Evolutionary conservation across 2,329 filamentous ascomycete species (phyloP), one percentile per base, ranked within the genome.

Genomic region (Stagonosporopsis cucurbitacearum): DNA sequence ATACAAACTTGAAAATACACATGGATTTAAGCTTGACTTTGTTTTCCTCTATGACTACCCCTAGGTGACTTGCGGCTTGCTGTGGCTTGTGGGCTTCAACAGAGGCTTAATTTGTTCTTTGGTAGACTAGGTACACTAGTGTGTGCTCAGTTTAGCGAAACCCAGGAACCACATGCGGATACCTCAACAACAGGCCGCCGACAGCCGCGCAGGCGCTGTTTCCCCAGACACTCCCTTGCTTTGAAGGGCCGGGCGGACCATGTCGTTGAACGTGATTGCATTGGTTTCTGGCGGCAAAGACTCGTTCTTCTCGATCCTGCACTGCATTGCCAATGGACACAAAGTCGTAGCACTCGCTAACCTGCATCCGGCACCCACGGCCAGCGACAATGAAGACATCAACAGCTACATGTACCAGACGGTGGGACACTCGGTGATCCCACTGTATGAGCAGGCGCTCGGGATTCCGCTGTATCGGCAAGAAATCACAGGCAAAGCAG

Each of bases 401-500:
- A 92, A 99, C 77, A 97, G 93, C 79, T 98, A 95, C 86, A 99
- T 99, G 95, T 99, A 98, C 81, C 95, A 99, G 80, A 99, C 95
- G 3, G 91, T 97, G 57, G 95, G 95, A 12, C 92, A 98, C 76
- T 84, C 86, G 54, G 81, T 97, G 17, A 88, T 98, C 54, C 92
- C 93, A 2, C 83, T 96, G 15, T 98, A 97, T 73, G 87, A 88
- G 57, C 76, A 84, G 43, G 92, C 91, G 30, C 87, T 96, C 1
- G 86, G 83, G 0, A 81, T 98, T 30, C 94, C 94, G 22, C 82
- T 99, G 2, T 97, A 95, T 76, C 88, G 95, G 19, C 85, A 88
- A 65, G 80, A 86, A 49, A 97, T 98, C 64, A 72, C 75, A 1
- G 95, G 94, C 36, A 80, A 78, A 5, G 89, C 91, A 0, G 82